These are phyloP conservation scores for Talaromyces sp. DNA, from an alignment of 2,329 filamentous ascomycete genomes.

Conservation along the genomic window DNA sequence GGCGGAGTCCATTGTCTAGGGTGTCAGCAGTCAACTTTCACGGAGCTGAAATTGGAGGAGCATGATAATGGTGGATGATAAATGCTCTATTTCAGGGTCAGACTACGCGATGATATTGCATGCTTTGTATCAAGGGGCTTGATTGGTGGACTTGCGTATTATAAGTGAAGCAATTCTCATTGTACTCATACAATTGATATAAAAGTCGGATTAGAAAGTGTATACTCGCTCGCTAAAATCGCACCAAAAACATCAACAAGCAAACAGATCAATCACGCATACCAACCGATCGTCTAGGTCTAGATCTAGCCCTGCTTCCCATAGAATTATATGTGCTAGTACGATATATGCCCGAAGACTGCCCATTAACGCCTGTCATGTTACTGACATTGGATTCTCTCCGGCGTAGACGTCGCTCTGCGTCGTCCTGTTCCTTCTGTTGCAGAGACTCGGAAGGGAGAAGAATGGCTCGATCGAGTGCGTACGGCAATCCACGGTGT, in stretches of 20 bases:
- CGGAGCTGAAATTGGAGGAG: too few relatives aligned
- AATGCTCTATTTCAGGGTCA: too few relatives aligned
- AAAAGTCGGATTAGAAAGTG: not conserved
- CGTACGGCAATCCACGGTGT: conserved; percentile 63
- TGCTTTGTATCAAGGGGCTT: not conserved
- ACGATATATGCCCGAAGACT: conserved; percentile 11
- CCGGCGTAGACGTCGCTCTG: conserved; percentile 43
- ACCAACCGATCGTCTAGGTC: conserved; percentile 4
- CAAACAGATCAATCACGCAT: not conserved
- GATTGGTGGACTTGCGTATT: not conserved
- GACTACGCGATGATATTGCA: too few relatives aligned
- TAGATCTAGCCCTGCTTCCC: conserved; percentile 12
- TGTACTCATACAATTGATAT: not conserved
- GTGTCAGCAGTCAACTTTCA: too few relatives aligned
- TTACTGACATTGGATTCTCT: conserved; percentile 37
- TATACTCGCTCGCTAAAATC: not conserved
- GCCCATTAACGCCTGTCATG: conserved; percentile 18
- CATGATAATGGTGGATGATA: too few relatives aligned
- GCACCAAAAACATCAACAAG: not conserved
- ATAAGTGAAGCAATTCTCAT: not conserved
- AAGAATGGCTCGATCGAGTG: conserved; percentile 68
- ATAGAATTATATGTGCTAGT: conserved; percentile 9
- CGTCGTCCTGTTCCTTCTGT: conserved; percentile 56
- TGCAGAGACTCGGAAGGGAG: conserved; percentile 64
- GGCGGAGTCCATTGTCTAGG: too few relatives aligned